Conservation (phyloP, 106 monocot genomes). For the Amphibolis antarctica region DNA sequence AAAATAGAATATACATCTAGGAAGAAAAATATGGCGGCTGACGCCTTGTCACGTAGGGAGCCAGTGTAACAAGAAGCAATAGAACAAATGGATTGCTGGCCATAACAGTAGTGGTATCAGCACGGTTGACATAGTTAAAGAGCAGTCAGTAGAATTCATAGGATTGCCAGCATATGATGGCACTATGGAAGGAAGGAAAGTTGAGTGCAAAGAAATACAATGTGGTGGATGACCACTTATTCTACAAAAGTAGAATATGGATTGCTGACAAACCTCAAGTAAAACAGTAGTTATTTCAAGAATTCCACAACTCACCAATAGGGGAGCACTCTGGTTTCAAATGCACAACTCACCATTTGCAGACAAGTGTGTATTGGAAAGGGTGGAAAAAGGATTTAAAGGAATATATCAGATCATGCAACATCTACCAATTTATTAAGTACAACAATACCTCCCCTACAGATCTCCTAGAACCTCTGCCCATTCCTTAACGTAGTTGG, state of each 20-base stretch:
- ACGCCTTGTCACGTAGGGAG: background rate
- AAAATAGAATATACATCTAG: too few species aligned
- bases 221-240: background rate
- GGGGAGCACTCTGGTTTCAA: background rate
- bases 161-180: background rate
- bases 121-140: background rate
- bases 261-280: background rate
- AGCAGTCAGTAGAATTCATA: too few species aligned
- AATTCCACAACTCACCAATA: background rate
- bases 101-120: background rate
- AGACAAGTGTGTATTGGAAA: background rate
- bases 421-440: slow-evolving; percentile 2
- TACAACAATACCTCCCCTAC: background rate
- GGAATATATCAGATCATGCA: background rate
- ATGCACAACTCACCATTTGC: background rate
- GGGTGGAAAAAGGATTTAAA: background rate
- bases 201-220: background rate
- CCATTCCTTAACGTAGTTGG: slow-evolving; percentile 6
- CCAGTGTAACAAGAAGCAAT: background rate
- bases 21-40: background rate
- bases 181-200: background rate
- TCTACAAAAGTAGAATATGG: background rate
- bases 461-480: slow-evolving; percentile 12
- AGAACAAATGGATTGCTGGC: too few species aligned
- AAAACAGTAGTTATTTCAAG: background rate